Evolutionary conservation across 805 yeast species (phyloP).

Genomic region (Ogataea nonfermentans): DNA sequence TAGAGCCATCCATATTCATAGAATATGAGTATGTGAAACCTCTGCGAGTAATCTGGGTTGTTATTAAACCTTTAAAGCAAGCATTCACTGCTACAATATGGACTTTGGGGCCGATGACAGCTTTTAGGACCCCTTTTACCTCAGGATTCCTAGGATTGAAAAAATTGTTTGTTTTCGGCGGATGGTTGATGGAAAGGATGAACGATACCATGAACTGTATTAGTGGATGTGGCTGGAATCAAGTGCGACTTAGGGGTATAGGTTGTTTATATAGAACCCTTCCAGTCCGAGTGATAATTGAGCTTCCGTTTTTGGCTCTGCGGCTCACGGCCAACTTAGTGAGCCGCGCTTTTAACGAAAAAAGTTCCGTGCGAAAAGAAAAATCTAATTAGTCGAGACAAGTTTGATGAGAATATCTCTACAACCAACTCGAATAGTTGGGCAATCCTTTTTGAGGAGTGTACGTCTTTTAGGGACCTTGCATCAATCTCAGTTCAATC

Average conservation of each 20-base stretch:
- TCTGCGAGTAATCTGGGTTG: constrained; percentile 9
- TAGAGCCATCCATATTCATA: constrained; percentile 17
- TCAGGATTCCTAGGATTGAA: constrained; percentile 16
- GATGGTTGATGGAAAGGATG: constrained; percentile 8
- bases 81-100: constrained; percentile 11
- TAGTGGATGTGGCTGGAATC: not conserved
- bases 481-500: constrained; percentile 36
- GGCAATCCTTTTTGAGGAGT: constrained; percentile 4
- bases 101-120: constrained; percentile 7
- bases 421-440: constrained; percentile 9
- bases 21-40: constrained; percentile 10
- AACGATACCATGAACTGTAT: constrained; percentile 10
- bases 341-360: constrained; percentile 11
- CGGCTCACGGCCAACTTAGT: constrained; percentile 1
- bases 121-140: constrained; percentile 13
- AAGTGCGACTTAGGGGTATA: not conserved
- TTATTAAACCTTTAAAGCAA: constrained; percentile 14
- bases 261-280: not conserved
- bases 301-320: constrained; percentile 1
- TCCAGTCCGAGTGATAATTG: constrained; percentile 3
- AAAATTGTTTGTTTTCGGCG: constrained; percentile 9
- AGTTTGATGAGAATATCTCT: not conserved
- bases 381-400: not conserved
- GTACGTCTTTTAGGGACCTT: constrained; percentile 27
- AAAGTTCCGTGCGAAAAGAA: not conserved